Conservation (phyloP, 306 rosid species). For the Benincasa hispida region DNA sequence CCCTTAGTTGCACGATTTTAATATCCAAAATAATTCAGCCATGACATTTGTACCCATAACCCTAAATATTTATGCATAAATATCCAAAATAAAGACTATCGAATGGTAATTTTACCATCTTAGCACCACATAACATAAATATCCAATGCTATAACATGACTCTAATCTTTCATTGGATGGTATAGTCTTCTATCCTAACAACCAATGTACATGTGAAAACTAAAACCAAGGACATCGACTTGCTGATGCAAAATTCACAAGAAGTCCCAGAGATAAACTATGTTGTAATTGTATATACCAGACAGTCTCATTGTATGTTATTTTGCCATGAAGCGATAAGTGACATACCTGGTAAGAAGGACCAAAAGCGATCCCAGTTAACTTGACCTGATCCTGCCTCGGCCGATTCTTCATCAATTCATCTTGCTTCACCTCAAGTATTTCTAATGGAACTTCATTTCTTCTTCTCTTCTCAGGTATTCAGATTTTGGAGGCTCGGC, state of each 20-base stretch:
- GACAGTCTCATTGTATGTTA: not conserved
- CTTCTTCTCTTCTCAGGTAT: slow-evolving; percentile 60
- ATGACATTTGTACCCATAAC: not conserved
- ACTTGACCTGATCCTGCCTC: slow-evolving; percentile 76
- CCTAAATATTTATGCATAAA: not conserved
- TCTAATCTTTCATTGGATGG: not conserved
- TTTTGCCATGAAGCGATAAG: not conserved
- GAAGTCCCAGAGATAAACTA: not conserved
- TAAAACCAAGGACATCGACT: not conserved
- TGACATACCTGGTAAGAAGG: slow-evolving; percentile 71
- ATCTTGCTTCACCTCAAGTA: slow-evolving; percentile 85
- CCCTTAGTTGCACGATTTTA: not conserved
- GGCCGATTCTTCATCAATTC: slow-evolving; percentile 90
- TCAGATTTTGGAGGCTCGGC: too few species aligned
- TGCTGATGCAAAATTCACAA: not conserved
- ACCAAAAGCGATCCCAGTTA: slow-evolving; percentile 82
- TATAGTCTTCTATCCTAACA: not conserved
- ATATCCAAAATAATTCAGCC: not conserved
- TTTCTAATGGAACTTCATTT: slow-evolving; percentile 54
- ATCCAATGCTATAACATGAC: not conserved
- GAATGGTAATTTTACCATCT: not conserved
- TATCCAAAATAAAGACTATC: not conserved
- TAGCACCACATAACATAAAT: not conserved
- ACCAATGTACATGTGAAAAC: not conserved
- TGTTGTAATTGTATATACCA: too few species aligned